phyloP scores from a whole-genome alignment of 2,329 filamentous ascomycete species.

The Penicillium sp. region DNA sequence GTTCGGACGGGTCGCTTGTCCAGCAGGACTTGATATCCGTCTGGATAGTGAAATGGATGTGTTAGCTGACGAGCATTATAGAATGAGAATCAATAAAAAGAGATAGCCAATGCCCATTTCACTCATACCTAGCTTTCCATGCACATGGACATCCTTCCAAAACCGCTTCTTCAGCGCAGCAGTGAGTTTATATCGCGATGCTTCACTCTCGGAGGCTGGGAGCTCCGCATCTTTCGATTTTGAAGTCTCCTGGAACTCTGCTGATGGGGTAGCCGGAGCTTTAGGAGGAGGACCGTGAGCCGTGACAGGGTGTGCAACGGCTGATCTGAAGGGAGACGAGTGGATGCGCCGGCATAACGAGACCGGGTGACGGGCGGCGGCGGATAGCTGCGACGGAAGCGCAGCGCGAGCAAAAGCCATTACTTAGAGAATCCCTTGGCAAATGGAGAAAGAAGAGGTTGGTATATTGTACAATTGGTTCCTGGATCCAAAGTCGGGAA shows the following conservation, averaged over 20 bases:
- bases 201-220: slow-evolving; percentile 1
- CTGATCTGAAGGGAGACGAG: slow-evolving; percentile 34
- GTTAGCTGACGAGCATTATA: slow-evolving; percentile 1
- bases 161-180: slow-evolving; percentile 61
- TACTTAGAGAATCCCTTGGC: not conserved
- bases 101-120: not conserved
- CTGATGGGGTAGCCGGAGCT: slow-evolving; percentile 45
- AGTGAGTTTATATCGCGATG: slow-evolving; percentile 22
- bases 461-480: slow-evolving; percentile 1
- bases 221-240: slow-evolving; percentile 35
- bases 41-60: slow-evolving; percentile 16
- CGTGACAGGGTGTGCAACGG: slow-evolving; percentile 51
- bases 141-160: slow-evolving; percentile 74
- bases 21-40: slow-evolving; percentile 59
- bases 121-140: slow-evolving; percentile 53
- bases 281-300: slow-evolving; percentile 53
- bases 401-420: slow-evolving; percentile 22
- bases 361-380: slow-evolving; percentile 11
- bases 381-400: slow-evolving; percentile 16
- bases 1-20: slow-evolving; percentile 73
- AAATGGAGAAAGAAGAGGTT: not conserved
- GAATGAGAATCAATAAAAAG: not conserved
- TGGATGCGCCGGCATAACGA: slow-evolving; percentile 27
- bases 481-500: slow-evolving; percentile 4
- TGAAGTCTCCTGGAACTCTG: slow-evolving; percentile 43